Evolutionary conservation across 2,329 filamentous ascomycete species (phyloP).

Genomic region (Beauveria caledonica): DNA sequence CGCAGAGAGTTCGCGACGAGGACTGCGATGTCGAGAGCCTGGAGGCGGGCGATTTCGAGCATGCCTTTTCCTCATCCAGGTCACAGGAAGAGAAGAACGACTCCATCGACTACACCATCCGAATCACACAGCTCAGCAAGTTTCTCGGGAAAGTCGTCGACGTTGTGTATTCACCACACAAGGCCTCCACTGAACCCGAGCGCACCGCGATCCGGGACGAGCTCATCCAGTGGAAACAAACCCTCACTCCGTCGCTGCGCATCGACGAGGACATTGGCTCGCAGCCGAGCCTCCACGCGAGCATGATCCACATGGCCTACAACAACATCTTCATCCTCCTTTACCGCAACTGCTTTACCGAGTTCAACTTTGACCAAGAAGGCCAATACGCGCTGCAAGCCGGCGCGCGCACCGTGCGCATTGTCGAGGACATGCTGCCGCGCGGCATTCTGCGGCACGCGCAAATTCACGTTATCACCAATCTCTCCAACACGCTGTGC

Average conservation of each 20-base stretch:
- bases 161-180: constrained; percentile 12
- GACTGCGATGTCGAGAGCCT: constrained; percentile 36
- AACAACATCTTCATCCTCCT: constrained; percentile 39
- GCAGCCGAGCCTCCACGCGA: constrained; percentile 30
- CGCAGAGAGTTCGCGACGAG: constrained; percentile 38
- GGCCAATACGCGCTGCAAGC: constrained; percentile 35
- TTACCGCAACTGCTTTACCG: constrained; percentile 34
- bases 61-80: constrained; percentile 10
- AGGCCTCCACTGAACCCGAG: constrained; percentile 17
- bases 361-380: constrained; percentile 23
- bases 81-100: constrained; percentile 18
- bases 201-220: constrained; percentile 28
- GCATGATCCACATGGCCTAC: constrained; percentile 35
- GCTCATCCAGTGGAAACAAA: constrained; percentile 30
- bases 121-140: constrained; percentile 16
- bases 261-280: constrained; percentile 13
- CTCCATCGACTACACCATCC: constrained; percentile 29
- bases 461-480: constrained; percentile 39
- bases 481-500: constrained; percentile 38
- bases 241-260: constrained; percentile 21
- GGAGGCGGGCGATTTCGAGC: constrained; percentile 13
- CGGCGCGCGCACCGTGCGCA: constrained; percentile 35
- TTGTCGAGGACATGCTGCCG: constrained; percentile 39
- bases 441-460: constrained; percentile 32
- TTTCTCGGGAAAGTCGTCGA: constrained; percentile 20